These are phyloP conservation scores for Russula sp. DNA, from an alignment of 768 basidiomycete species.

Conservation along the genomic window DNA sequence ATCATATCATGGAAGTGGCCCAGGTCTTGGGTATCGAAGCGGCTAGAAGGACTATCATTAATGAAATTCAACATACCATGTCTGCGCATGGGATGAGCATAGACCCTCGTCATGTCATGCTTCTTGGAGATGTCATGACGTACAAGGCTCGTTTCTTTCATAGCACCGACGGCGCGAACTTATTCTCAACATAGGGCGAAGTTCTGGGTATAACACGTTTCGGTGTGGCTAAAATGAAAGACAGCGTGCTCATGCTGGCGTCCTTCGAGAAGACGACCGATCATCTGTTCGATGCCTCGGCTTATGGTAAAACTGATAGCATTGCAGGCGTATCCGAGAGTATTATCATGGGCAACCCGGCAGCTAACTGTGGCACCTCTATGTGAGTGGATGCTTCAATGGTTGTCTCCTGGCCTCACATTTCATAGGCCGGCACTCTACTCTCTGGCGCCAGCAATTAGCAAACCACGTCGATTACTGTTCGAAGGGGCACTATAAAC, in stretches of 20 bases:
- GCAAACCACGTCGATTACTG: constrained; percentile 33
- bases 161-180: background rate
- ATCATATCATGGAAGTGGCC: constrained; percentile 94
- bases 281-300: constrained; percentile 95
- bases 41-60: constrained; percentile 87
- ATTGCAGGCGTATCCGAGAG: constrained; percentile 98
- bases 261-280: constrained; percentile 99
- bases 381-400: constrained; percentile 50
- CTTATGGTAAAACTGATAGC: constrained; percentile 89
- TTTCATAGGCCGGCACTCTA: constrained; percentile 34
- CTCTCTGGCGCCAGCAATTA: constrained; percentile 30
- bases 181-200: constrained; percentile 58
- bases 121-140: constrained; percentile 96
- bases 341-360: constrained; percentile 98
- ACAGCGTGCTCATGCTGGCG: constrained; percentile 97
- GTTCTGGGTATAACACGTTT: constrained; percentile 98
- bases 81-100: constrained; percentile 96
- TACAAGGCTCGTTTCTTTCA: constrained; percentile 64
- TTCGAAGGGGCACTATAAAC: constrained; percentile 34
- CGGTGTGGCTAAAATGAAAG: constrained; percentile 99
- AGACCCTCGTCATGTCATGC: constrained; percentile 97
- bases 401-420: background rate
- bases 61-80: constrained; percentile 98
- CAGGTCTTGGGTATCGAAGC: constrained; percentile 98
- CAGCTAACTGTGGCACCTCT: constrained; percentile 89